phyloP scores from a whole-genome alignment of 202 grass and related monocot genomes.

The Alloteropsis angusta region DNA sequence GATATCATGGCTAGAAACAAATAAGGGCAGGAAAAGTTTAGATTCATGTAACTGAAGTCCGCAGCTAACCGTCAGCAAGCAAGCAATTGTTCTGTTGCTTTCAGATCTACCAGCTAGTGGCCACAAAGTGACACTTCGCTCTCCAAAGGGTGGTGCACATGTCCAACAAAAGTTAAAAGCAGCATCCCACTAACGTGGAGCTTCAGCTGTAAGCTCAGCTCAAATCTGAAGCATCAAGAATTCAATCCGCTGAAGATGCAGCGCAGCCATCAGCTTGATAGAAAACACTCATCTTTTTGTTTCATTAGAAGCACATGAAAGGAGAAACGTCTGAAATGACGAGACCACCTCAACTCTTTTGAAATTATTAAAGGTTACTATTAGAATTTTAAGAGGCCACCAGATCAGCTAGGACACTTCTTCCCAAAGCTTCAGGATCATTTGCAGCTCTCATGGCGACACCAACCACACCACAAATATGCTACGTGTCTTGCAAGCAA shows the following conservation, averaged over 20 bases:
- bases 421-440: conserved; percentile 46
- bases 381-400: conserved; percentile 19
- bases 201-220: conserved; percentile 39
- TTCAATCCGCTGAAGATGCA: conserved; percentile 46
- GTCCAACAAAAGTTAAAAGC: conserved; percentile 40
- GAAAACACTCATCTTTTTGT: conserved; percentile 38
- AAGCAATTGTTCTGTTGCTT: conserved; percentile 21
- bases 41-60: neutral
- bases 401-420: conserved; percentile 37
- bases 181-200: neutral
- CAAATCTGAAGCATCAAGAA: neutral
- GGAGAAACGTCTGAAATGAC: conserved; percentile 22
- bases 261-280: conserved; percentile 45
- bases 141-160: conserved; percentile 26
- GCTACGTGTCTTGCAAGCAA: conserved; percentile 98
- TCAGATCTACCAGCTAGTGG: conserved; percentile 26
- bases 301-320: conserved; percentile 9
- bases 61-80: neutral
- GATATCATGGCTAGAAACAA: neutral
- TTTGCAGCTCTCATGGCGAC: conserved; percentile 48
- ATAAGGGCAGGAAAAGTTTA: neutral
- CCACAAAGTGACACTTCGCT: conserved; percentile 26
- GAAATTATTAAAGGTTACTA: conserved; percentile 11
- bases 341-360: conserved; percentile 14
- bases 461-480: conserved; percentile 58